A percentile compares a stretch with the other conserved stretches of the same genome.
These are phyloP conservation scores for Xylaria sp. DNA, from an alignment of 2,329 filamentous ascomycete species.

Conservation along the genomic window DNA sequence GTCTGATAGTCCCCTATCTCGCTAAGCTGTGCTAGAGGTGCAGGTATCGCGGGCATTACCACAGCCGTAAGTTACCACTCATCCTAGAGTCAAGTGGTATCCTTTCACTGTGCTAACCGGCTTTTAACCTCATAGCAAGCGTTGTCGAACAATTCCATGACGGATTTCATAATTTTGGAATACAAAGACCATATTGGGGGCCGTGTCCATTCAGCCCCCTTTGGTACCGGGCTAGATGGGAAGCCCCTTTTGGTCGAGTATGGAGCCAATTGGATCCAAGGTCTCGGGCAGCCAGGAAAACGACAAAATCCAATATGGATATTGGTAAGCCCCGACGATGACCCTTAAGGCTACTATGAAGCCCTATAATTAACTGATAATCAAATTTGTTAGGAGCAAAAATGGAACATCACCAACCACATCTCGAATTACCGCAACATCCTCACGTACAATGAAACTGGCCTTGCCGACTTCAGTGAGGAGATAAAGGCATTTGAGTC, in stretches of 20 bases:
- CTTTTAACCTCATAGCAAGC: neutral
- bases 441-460: conserved; percentile 17
- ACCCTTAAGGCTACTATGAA: neutral
- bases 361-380: neutral
- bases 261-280: conserved; percentile 14
- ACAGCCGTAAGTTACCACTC: conserved; percentile 1
- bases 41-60: conserved; percentile 14
- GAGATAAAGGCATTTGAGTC: conserved; percentile 9
- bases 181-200: conserved; percentile 15
- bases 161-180: conserved; percentile 17
- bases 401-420: conserved; percentile 10
- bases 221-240: neutral
- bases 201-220: conserved; percentile 3
- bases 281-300: conserved; percentile 6
- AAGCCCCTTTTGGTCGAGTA: conserved; percentile 15
- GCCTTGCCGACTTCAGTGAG: neutral
- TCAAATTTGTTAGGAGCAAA: conserved; percentile 1
- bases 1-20: neutral
- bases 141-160: conserved; percentile 15
- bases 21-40: conserved; percentile 3
- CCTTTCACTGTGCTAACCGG: neutral
- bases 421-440: neutral
- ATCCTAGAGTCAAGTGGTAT: neutral
- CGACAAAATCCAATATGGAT: conserved; percentile 14
- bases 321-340: neutral